A percentile compares a stretch with the other conserved stretches of the same genome.
These are phyloP conservation scores for Polygonum aviculare DNA, from an alignment of 148 eudicot species.

Conservation along the genomic window DNA sequence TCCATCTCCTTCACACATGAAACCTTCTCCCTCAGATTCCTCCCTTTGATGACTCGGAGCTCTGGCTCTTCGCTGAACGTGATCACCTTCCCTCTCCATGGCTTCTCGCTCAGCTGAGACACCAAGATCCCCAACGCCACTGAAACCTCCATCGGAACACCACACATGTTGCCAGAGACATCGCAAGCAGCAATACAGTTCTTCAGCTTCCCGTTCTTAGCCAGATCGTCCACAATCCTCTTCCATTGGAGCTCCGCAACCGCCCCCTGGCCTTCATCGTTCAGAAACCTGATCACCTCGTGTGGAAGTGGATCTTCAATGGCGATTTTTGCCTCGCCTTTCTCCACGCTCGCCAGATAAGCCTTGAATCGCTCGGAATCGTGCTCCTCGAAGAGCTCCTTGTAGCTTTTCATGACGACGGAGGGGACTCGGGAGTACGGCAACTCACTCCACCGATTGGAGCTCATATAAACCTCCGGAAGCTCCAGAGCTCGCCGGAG, in stretches of 20 bases:
- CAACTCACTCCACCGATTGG: slow-evolving; percentile 14
- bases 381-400: slow-evolving; percentile 16
- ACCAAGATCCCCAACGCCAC: slow-evolving; percentile 18
- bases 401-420: slow-evolving; percentile 19
- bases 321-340: slow-evolving; percentile 12
- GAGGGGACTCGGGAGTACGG: slow-evolving; percentile 24
- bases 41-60: slow-evolving; percentile 11
- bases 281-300: slow-evolving; percentile 15
- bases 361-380: slow-evolving; percentile 16
- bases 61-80: slow-evolving; percentile 17
- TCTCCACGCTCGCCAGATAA: slow-evolving; percentile 9
- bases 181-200: slow-evolving; percentile 26
- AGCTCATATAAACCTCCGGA: slow-evolving; percentile 20
- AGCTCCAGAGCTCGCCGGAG: slow-evolving; percentile 17
- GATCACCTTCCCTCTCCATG: slow-evolving; percentile 25
- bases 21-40: slow-evolving; percentile 3
- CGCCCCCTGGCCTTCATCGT: background rate
- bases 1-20: slow-evolving; percentile 13
- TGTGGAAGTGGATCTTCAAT: slow-evolving; percentile 18
- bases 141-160: slow-evolving; percentile 17
- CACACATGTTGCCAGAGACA: slow-evolving; percentile 27
- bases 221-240: slow-evolving; percentile 18
- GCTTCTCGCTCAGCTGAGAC: slow-evolving; percentile 27
- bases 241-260: slow-evolving; percentile 23
- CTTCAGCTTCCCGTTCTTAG: slow-evolving; percentile 19